These are phyloP conservation scores for Stipa capillata DNA, from an alignment of 176 grass and related monocot genomes.

Conservation along the genomic window DNA sequence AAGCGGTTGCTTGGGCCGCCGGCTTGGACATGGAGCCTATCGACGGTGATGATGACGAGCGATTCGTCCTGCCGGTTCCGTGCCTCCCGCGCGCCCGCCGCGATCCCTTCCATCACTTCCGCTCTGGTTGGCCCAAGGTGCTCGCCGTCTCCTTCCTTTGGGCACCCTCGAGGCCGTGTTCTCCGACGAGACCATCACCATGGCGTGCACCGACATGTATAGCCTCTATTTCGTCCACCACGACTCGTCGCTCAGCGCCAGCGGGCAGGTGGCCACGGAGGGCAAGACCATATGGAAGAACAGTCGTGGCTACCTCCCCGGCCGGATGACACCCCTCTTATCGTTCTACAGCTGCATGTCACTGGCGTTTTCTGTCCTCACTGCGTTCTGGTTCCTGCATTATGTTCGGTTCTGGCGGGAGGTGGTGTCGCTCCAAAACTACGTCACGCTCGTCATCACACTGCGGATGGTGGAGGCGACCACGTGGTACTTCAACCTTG, in stretches of 20 bases:
- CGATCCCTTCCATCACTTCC: no score
- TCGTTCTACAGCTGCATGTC: constrained; percentile 68
- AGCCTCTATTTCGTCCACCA: constrained; percentile 70
- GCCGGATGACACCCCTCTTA: constrained; percentile 63
- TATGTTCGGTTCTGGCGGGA: constrained; percentile 58
- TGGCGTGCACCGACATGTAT: constrained; percentile 77
- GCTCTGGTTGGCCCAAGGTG: constrained; percentile 42
- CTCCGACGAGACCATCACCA: constrained; percentile 41
- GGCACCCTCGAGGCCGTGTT: constrained; percentile 24
- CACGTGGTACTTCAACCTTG: constrained; percentile 67
- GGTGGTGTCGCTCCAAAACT: constrained; percentile 61
- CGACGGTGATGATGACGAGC: no score
- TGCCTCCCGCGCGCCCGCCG: no score
- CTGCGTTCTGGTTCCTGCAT: constrained; percentile 54
- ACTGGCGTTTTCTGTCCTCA: constrained; percentile 57
- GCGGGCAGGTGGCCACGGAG: not conserved
- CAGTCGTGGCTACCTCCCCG: constrained; percentile 65
- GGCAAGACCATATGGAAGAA: constrained; percentile 94
- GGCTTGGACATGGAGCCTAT: no score
- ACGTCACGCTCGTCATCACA: constrained; percentile 55
- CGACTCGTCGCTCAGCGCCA: constrained; percentile 20
- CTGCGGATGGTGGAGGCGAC: constrained; percentile 72
- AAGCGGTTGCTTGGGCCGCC: no score
- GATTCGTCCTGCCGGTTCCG: no score
- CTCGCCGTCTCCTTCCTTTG: constrained; percentile 29